phyloP scores from a whole-genome alignment of 208 protist species.

The Leishmania turanica region DNA sequence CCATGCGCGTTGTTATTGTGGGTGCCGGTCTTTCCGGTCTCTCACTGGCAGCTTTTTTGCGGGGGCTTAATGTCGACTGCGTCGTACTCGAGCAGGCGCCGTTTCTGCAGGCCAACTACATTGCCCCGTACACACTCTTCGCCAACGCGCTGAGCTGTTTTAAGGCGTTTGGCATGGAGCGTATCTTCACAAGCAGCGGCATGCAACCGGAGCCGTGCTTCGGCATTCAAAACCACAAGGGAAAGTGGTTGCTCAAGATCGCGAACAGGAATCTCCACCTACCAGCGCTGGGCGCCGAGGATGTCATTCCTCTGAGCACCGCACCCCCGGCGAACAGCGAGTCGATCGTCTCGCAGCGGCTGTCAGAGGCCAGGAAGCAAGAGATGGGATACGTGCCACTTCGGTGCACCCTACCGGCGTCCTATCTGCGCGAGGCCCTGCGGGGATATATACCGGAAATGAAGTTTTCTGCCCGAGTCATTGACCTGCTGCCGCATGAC shows the following conservation, averaged over 20 bases:
- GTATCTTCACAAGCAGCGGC: slow-evolving; percentile 48
- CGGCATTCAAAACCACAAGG: slow-evolving; percentile 60
- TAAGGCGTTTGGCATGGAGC: slow-evolving; percentile 83
- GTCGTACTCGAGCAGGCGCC: slow-evolving; percentile 87
- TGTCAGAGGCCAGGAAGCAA: slow-evolving; percentile 58
- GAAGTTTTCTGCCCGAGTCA: slow-evolving; percentile 66
- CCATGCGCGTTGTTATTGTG: slow-evolving; percentile 76
- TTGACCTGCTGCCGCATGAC: slow-evolving; percentile 83
- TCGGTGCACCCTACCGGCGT: slow-evolving; percentile 64
- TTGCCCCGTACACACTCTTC: slow-evolving; percentile 71
- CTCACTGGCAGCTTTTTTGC: slow-evolving; percentile 77
- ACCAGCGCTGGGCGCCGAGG: slow-evolving; percentile 51
- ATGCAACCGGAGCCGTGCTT: slow-evolving; percentile 64
- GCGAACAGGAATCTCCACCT: slow-evolving; percentile 66
- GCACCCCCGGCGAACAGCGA: slow-evolving; percentile 81
- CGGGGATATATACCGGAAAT: slow-evolving; percentile 73
- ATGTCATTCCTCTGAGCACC: slow-evolving; percentile 78
- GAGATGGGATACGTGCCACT: slow-evolving; percentile 80
- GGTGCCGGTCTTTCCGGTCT: slow-evolving; percentile 86
- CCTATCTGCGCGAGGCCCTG: slow-evolving; percentile 59
- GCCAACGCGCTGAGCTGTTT: slow-evolving; percentile 91
- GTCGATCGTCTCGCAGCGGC: slow-evolving; percentile 78
- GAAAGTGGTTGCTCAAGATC: slow-evolving; percentile 66
- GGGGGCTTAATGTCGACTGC: slow-evolving; percentile 83
- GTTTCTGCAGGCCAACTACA: slow-evolving; percentile 65